These are phyloP conservation scores for Solanum ossicruentum DNA, from an alignment of 257 asterid genomes.

Conservation along the genomic window DNA sequence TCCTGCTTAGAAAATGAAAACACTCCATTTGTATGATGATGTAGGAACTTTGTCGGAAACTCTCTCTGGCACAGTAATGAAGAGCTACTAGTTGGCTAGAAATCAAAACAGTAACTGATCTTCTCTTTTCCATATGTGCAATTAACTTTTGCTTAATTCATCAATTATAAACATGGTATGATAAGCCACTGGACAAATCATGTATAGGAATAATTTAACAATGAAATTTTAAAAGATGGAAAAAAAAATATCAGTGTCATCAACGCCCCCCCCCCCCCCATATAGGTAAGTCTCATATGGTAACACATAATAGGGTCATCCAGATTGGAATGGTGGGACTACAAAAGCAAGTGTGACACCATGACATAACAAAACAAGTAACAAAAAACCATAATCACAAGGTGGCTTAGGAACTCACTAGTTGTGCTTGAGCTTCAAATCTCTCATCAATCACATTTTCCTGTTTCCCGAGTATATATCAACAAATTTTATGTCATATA, in stretches of 20 bases:
- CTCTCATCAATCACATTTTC: slow-evolving; percentile 1
- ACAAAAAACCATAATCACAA: not conserved
- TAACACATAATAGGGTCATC: not conserved
- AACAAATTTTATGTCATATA: slow-evolving; percentile 60
- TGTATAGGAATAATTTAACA: too few relatives aligned
- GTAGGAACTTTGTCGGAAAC: not conserved
- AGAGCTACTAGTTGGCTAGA: not conserved
- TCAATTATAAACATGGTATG: not conserved
- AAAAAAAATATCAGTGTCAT: too few relatives aligned
- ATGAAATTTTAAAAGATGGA: too few relatives aligned
- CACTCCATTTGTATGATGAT: not conserved
- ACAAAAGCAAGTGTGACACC: not conserved
- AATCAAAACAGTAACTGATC: not conserved
- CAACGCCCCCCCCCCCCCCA: too few relatives aligned
- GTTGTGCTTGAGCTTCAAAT: not conserved
- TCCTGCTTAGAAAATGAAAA: not conserved
- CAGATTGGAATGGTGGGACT: not conserved
- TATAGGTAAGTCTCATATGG: not conserved
- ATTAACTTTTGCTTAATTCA: not conserved
- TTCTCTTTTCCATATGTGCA: not conserved
- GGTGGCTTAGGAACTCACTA: not conserved
- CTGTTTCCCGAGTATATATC: slow-evolving; percentile 65
- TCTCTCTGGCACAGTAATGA: not conserved
- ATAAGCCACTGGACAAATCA: not conserved
- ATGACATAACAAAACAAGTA: not conserved